Evolutionary conservation across 2,329 filamentous ascomycete species (phyloP), one percentile per base, ranked within the genome.

Genomic region (Aspergillus pseudotamarii): DNA sequence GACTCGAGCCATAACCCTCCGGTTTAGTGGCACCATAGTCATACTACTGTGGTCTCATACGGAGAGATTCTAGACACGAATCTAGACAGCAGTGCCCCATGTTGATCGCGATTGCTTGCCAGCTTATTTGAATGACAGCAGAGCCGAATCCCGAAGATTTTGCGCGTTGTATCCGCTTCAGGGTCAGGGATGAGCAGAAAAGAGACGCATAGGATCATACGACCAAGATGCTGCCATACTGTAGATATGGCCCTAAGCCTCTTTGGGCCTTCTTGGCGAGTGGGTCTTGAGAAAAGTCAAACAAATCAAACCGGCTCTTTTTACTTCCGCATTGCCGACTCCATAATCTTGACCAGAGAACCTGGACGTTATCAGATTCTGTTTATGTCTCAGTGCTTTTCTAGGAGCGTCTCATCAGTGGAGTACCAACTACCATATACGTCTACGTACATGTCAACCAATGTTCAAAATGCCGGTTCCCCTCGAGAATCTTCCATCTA

Each of bases 221-320:
- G 28, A 51, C 28, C 46, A 28, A 16, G 46, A 23, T 43, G 41
- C 41, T 43, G 41, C 12, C 41, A 48, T 48, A 48, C 34, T 12
- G 21, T 32, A 32, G 16, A 32, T 51, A 32, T 21, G 9, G 19
- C 23, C 23, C 46, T 50, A 50, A 28, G 12, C 46, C 46, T 19
- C 23, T 28, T 50, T 50, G 21, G 19, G 48, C 12, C 4, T n/a
- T 11, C 48, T 51, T 51, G 48, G 48, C 48, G 19, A 19, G 48
- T 51, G 48, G 48, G 48, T 19, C 26, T 6, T 21, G 4, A 12
- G 11, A 16, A 41, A 48, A 19, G 28, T 51, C 48, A 51, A 51
- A 51, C 46, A 50, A 50, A 50, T 51, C 48, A 32, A 51, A 51
- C 28, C 48, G 48, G 48, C 48, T n/a, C 16, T 51, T 30, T 21